Evolutionary conservation across 2,329 filamentous ascomycete species (phyloP).

Genomic region (Fusarium sp.): DNA sequence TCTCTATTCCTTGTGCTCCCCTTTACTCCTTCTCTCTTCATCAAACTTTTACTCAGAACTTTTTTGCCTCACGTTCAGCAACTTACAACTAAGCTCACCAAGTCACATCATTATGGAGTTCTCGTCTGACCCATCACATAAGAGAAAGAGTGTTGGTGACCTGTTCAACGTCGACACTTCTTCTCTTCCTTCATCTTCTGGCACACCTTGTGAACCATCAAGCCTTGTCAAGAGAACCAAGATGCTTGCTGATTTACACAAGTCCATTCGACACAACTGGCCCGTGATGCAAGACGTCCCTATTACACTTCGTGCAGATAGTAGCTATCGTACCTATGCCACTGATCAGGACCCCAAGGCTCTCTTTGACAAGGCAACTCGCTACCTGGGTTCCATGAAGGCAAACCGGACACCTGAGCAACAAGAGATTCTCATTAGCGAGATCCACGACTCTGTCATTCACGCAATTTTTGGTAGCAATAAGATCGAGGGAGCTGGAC

Average conservation of each 20-base stretch:
- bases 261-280: not conserved
- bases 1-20: not conserved
- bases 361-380: slow-evolving; percentile 22
- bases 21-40: not conserved
- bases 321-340: slow-evolving; percentile 14
- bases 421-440: slow-evolving; percentile 12
- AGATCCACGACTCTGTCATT: slow-evolving; percentile 26
- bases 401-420: not conserved
- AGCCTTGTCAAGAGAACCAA: slow-evolving; percentile 1
- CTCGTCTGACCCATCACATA: not conserved
- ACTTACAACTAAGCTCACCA: not conserved
- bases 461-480: slow-evolving; percentile 43
- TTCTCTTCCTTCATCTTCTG: not conserved
- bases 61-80: not conserved
- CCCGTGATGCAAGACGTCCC: not conserved
- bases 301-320: slow-evolving; percentile 6
- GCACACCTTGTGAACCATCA: not conserved
- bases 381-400: slow-evolving; percentile 1
- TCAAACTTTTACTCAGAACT: not conserved
- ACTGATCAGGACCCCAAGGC: slow-evolving; percentile 12
- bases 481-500: slow-evolving; percentile 37
- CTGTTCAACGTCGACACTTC: not conserved
- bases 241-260: not conserved
- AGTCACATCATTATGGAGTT: not conserved
- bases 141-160: not conserved